A percentile compares a stretch with the other conserved stretches of the same genome.
Conservation (phyloP, 1,284 basidiomycete genomes). For the Ceratobasidium sp. region DNA sequence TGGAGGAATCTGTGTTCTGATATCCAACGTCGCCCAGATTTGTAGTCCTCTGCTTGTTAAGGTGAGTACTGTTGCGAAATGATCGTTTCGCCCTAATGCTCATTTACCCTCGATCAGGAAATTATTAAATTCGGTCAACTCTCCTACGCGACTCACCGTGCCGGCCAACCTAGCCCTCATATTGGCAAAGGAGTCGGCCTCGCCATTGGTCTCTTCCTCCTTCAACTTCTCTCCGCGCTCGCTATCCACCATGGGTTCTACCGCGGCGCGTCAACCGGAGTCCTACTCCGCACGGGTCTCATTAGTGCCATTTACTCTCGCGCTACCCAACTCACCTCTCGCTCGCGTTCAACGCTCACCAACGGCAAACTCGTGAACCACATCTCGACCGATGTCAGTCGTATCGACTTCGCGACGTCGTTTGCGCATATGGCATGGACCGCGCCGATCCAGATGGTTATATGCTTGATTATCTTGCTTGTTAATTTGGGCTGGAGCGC, state of each 20-base stretch:
- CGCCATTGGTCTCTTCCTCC: constrained; percentile 74
- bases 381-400: constrained; percentile 91
- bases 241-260: constrained; percentile 87
- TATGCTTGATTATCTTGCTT: constrained; percentile 78
- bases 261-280: constrained; percentile 77
- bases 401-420: constrained; percentile 72
- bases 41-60: constrained; percentile 84
- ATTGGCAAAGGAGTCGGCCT: constrained; percentile 82
- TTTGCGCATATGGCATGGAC: constrained; percentile 77
- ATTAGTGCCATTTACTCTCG: constrained; percentile 90
- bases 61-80: constrained; percentile 55
- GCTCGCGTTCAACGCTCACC: constrained; percentile 83
- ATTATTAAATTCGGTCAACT: constrained; percentile 81
- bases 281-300: constrained; percentile 86
- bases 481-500: constrained; percentile 82
- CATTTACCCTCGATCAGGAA: constrained; percentile 59
- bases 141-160: constrained; percentile 70
- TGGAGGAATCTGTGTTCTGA: constrained; percentile 80
- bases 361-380: constrained; percentile 92
- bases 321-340: constrained; percentile 81
- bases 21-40: constrained; percentile 79
- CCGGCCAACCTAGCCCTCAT: constrained; percentile 65
- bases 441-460: constrained; percentile 77
- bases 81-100: constrained; percentile 19
- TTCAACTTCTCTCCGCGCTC: constrained; percentile 78